Evolutionary conservation across 2,329 filamentous ascomycete species (phyloP).

Genomic region (Periglandula ipomoeae): DNA sequence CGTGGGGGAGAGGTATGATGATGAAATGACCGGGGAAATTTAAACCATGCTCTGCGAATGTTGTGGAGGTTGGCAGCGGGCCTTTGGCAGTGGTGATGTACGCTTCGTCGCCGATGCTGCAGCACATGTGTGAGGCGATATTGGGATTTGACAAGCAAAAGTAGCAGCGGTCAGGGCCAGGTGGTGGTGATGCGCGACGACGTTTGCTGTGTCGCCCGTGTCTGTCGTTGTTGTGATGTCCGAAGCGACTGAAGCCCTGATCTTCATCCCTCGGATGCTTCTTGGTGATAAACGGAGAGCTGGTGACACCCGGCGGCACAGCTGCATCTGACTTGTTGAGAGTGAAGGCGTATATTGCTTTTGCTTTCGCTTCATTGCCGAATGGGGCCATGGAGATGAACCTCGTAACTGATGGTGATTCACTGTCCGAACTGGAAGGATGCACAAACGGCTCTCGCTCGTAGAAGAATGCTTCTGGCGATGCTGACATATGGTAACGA

Average conservation of each 20-base stretch:
- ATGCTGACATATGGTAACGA: constrained; percentile 79
- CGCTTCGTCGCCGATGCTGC: constrained; percentile 75
- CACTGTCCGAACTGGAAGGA: constrained; percentile 33
- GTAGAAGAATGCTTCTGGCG: constrained; percentile 59
- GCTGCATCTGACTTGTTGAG: constrained; percentile 57
- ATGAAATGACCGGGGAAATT: constrained; percentile 78
- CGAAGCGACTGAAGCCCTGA: constrained; percentile 44
- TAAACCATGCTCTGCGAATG: constrained; percentile 56
- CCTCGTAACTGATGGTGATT: constrained; percentile 59
- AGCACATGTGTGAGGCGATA: constrained; percentile 78
- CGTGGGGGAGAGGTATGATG: constrained; percentile 80
- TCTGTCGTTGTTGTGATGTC: constrained; percentile 33
- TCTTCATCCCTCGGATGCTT: constrained; percentile 47
- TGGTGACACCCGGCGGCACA: constrained; percentile 62
- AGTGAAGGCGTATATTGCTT: constrained; percentile 70
- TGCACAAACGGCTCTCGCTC: constrained; percentile 93
- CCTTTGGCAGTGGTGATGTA: constrained; percentile 93
- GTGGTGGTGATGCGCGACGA: constrained; percentile 43
- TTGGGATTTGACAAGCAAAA: constrained; percentile 89
- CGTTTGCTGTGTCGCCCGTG: constrained; percentile 37
- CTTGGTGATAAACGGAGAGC: constrained; percentile 59
- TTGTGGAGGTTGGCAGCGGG: constrained; percentile 63
- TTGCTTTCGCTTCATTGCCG: constrained; percentile 68
- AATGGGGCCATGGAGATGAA: constrained; percentile 84
- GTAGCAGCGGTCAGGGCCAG: constrained; percentile 75